Evolutionary conservation across 768 basidiomycete genomes (phyloP).

Genomic region (Galerina sulciceps): DNA sequence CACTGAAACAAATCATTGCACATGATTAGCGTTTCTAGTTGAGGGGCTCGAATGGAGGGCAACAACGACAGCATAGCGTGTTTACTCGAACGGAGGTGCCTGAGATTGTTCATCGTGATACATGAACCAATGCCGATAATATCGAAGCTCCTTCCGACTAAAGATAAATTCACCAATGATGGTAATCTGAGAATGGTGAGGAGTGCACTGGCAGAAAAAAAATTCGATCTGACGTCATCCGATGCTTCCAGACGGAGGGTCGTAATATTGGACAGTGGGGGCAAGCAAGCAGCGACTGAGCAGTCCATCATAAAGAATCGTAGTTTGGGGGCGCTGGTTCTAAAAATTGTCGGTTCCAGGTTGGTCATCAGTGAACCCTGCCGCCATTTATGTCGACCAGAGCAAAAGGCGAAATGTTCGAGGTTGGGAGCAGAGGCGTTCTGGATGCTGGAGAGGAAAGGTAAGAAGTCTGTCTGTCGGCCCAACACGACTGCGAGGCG

Average conservation of each 20-base stretch:
- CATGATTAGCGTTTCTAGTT: conserved; percentile 20
- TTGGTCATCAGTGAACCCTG: no score
- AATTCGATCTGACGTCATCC: background rate
- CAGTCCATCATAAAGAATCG: conserved; percentile 14
- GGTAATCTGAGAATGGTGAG: conserved; percentile 16
- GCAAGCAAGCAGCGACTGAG: background rate
- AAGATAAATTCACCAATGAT: conserved; percentile 16
- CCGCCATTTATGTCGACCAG: no score
- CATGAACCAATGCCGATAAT: background rate
- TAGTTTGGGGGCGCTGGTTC: conserved; percentile 21
- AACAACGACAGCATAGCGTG: conserved; percentile 12
- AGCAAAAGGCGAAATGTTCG: conserved; percentile 11
- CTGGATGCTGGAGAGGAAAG: background rate
- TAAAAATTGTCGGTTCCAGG: conserved; percentile 7
- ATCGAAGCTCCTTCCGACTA: conserved; percentile 11
- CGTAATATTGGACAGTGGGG: conserved; percentile 21
- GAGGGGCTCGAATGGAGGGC: conserved; percentile 17
- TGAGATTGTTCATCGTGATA: conserved; percentile 16
- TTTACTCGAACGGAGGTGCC: conserved; percentile 16
- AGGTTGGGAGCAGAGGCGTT: conserved; percentile 16
- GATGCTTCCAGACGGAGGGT: conserved; percentile 20
- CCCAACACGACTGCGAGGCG: no score
- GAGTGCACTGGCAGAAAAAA: background rate
- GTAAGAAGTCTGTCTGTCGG: no score
- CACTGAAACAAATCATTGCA: background rate